A percentile compares a stretch with the other conserved stretches of the same genome.
Evolutionary conservation across 768 basidiomycete genomes (phyloP).

Genomic region (Lepiota brunneoincarnata): DNA sequence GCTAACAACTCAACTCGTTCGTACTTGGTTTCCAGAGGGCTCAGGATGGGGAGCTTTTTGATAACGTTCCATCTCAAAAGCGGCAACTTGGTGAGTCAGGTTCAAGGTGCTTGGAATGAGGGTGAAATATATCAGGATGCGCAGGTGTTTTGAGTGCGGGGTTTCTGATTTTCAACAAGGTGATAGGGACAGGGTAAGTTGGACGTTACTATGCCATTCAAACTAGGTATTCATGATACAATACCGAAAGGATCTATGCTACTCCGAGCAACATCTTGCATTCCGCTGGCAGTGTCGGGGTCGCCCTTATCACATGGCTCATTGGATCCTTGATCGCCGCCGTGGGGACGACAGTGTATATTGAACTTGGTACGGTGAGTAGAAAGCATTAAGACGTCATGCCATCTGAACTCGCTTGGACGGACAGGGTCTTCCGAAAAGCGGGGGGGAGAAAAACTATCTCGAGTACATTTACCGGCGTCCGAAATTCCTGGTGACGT

Average conservation of each 20-base stretch:
- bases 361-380: conserved; percentile 72
- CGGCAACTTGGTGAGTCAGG: conserved; percentile 46
- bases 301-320: conserved; percentile 69
- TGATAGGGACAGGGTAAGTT: conserved; percentile 68
- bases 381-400: neutral
- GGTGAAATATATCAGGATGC: too few species aligned
- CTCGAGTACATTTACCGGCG: conserved; percentile 66
- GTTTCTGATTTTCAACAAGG: conserved; percentile 71
- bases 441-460: conserved; percentile 77
- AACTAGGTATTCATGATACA: neutral
- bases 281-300: conserved; percentile 67
- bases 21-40: conserved; percentile 6
- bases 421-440: conserved; percentile 60
- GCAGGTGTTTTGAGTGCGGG: conserved; percentile 51
- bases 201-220: conserved; percentile 12
- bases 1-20: too few species aligned
- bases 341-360: conserved; percentile 66
- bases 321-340: conserved; percentile 63
- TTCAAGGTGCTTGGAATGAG: too few species aligned
- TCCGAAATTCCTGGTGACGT: conserved; percentile 61
- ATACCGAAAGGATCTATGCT: conserved; percentile 58
- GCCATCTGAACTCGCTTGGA: neutral
- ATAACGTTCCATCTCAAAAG: conserved; percentile 46
- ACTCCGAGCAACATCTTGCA: conserved; percentile 67
- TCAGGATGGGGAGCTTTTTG: conserved; percentile 34